Conservation (phyloP, 1,284 basidiomycete species). For the Ceratobasidium sp. region DNA sequence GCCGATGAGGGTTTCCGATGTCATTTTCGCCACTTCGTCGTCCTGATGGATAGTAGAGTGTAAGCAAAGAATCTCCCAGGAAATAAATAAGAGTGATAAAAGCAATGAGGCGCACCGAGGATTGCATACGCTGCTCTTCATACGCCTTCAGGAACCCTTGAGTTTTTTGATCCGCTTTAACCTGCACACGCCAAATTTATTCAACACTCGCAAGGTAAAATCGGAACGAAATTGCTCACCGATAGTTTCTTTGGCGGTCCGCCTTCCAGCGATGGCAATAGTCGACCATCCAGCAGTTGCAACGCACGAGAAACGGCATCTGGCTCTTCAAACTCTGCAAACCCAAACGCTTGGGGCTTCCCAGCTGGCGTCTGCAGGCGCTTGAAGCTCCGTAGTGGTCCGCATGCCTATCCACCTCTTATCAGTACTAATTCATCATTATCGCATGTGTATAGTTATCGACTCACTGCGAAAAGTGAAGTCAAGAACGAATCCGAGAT, state of each 20-base stretch:
- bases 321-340: slow-evolving; percentile 92
- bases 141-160: slow-evolving; percentile 88
- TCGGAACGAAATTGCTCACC: slow-evolving; percentile 66
- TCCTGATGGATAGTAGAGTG: slow-evolving; percentile 60
- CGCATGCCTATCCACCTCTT: slow-evolving; percentile 77
- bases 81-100: background rate
- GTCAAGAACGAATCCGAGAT: slow-evolving; percentile 87
- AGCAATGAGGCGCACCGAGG: slow-evolving; percentile 71
- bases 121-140: slow-evolving; percentile 80
- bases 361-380: slow-evolving; percentile 89
- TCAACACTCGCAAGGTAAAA: slow-evolving; percentile 34
- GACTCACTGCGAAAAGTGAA: slow-evolving; percentile 80
- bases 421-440: slow-evolving; percentile 29
- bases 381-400: slow-evolving; percentile 88
- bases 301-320: slow-evolving; percentile 89
- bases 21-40: slow-evolving; percentile 74
- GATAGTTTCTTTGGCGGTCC: slow-evolving; percentile 88
- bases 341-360: slow-evolving; percentile 95
- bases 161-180: slow-evolving; percentile 96
- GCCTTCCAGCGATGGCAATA: slow-evolving; percentile 89
- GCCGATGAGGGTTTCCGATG: slow-evolving; percentile 56
- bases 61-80: background rate
- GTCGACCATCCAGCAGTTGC: slow-evolving; percentile 83
- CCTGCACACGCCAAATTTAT: slow-evolving; percentile 62
- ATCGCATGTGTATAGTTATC: slow-evolving; percentile 15